Evolutionary conservation across 768 basidiomycete species (phyloP), one percentile per base, ranked within the genome.

Genomic region (Lactarius hatsudake): DNA sequence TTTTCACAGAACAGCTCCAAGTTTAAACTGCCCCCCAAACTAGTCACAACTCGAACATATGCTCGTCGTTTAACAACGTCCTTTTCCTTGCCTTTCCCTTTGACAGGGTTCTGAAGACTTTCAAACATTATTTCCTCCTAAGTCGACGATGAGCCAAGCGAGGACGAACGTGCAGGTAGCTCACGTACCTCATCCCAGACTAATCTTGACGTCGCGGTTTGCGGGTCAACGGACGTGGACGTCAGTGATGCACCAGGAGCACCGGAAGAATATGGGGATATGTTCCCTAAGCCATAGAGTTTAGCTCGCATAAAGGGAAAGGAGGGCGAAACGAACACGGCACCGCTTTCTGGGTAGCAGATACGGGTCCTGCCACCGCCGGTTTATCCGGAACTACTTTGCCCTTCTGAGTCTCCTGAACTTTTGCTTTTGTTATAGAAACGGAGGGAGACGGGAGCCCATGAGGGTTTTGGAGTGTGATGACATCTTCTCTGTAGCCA

Each of bases 61-160:
- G 93, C 96, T 63, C 96, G 88, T 54, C 91, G 87, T 74, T 93
- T 94, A 13, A 93, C 90, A 23, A 95, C 82, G 69, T 96, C 93
- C 74, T 96, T 96, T 74, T 96, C 95, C 77, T 98, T 98, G 2
- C 88, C 89, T 77, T 94, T 94, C 1, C 91, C 88, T 76, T 92
- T 93, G 2, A 81, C 81, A 17, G 87, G 87, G 66, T 89, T 89
- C 15, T 88, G 82, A 71, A 99, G 88, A 40, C 92, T 91, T 76
- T 98, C 96, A 71, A 96, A 99, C 97, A 99, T 99, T 18, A 96
- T 81, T 75, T 98, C 96, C 78, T 99, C 97, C 86, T 91, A 69
- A 0, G 10, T 17, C 5, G 32, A 69, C 8, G n/a, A 53, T 48
- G 18, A 58, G 64, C 30, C 57, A 56, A 58, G 17, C 45, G 28